phyloP scores from a whole-genome alignment of 495 filamentous ascomycete genomes.

The Lophiotrema nucula region DNA sequence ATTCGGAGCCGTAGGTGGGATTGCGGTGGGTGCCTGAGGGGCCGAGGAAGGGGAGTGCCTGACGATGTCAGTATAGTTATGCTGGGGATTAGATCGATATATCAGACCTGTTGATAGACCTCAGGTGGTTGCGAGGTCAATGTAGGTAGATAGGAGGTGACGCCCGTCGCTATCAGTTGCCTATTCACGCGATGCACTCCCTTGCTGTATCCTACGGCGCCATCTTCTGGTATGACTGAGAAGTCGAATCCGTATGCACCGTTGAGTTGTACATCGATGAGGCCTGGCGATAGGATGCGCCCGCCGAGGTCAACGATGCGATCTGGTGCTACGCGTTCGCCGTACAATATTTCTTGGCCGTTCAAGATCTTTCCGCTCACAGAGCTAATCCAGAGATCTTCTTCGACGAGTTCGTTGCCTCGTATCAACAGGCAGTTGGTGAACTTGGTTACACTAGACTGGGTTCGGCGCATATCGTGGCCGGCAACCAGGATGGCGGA shows the following conservation, averaged over 20 bases:
- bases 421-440: constrained; percentile 75
- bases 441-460: constrained; percentile 71
- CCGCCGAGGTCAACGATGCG: constrained; percentile 68
- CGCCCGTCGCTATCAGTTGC: constrained; percentile 68
- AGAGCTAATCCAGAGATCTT: constrained; percentile 79
- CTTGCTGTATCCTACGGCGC: constrained; percentile 61
- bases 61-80: constrained; percentile 1
- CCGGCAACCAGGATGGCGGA: constrained; percentile 29
- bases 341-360: constrained; percentile 74
- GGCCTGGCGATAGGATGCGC: constrained; percentile 73
- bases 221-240: constrained; percentile 64
- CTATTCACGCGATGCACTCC: constrained; percentile 65
- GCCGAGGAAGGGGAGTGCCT: constrained; percentile 70
- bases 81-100: neutral
- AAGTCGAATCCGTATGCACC: constrained; percentile 86
- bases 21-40: constrained; percentile 57
- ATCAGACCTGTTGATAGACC: constrained; percentile 62
- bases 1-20: constrained; percentile 67
- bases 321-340: constrained; percentile 59
- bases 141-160: constrained; percentile 81
- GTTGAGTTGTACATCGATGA: constrained; percentile 85
- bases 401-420: constrained; percentile 59
- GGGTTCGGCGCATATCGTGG: neutral
- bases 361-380: constrained; percentile 71
- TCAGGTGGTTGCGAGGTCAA: constrained; percentile 65